phyloP scores from a whole-genome alignment of 495 filamentous ascomycete genomes.

The Parathielavia hyrcaniae region DNA sequence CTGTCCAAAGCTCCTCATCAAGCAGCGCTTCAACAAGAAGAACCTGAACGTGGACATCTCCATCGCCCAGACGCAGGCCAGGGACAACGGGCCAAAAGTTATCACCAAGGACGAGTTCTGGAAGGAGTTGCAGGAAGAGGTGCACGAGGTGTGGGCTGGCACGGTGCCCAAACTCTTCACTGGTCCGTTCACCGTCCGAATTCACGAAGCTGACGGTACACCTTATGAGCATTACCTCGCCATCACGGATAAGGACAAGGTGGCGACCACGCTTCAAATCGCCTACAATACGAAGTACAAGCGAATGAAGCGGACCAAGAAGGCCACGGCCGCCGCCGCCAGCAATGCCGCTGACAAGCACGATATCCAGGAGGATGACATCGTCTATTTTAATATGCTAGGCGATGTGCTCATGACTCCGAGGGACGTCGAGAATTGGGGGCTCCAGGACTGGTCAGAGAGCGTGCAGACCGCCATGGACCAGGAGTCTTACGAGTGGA shows the following conservation, averaged over 20 bases:
- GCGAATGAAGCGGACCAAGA: slow-evolving; percentile 83
- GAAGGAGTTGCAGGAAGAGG: slow-evolving; percentile 74
- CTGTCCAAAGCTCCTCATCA: slow-evolving; percentile 77
- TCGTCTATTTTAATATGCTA: slow-evolving; percentile 94
- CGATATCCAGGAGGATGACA: slow-evolving; percentile 74
- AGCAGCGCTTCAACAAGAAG: slow-evolving; percentile 94
- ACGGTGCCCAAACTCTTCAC: slow-evolving; percentile 73
- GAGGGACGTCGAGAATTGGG: slow-evolving; percentile 79
- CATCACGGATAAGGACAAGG: slow-evolving; percentile 75
- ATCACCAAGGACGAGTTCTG: slow-evolving; percentile 64
- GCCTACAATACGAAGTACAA: slow-evolving; percentile 99
- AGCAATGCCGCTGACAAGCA: slow-evolving; percentile 51
- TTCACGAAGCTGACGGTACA: slow-evolving; percentile 97
- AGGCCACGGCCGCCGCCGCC: slow-evolving; percentile 60
- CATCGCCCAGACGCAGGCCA: slow-evolving; percentile 70
- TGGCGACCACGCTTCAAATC: slow-evolving; percentile 65
- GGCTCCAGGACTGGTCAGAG: slow-evolving; percentile 75
- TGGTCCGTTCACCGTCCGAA: slow-evolving; percentile 93
- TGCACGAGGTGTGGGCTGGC: slow-evolving; percentile 61
- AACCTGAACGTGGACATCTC: slow-evolving; percentile 90
- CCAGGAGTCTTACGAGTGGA: slow-evolving; percentile 96
- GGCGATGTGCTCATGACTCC: slow-evolving; percentile 81
- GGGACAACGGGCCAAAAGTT: slow-evolving; percentile 32
- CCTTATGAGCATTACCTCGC: slow-evolving; percentile 98
- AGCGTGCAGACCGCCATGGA: slow-evolving; percentile 86